Evolutionary conservation across 2,329 filamentous ascomycete species (phyloP).

Genomic region (Aspergillus nomiae): DNA sequence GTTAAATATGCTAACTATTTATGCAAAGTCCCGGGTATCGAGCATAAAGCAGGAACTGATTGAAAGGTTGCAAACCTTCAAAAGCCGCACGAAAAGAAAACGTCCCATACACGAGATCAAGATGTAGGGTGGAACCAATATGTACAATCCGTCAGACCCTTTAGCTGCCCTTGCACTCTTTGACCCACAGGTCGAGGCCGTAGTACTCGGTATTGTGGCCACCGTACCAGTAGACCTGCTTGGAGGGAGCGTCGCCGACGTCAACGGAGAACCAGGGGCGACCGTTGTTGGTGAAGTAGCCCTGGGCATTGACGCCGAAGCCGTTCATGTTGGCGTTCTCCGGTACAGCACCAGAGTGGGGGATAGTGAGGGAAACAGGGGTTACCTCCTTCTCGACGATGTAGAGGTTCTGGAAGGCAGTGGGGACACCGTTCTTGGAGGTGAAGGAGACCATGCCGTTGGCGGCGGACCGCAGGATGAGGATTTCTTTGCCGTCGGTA

Average conservation of each 20-base stretch:
- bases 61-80: not conserved
- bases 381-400: constrained; percentile 25
- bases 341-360: constrained; percentile 31
- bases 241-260: constrained; percentile 21
- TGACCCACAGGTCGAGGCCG: constrained; percentile 25
- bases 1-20: not conserved
- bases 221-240: constrained; percentile 31
- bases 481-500: constrained; percentile 23
- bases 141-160: not conserved
- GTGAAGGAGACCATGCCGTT: constrained; percentile 29
- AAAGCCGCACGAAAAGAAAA: no score
- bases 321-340: constrained; percentile 23
- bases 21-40: not conserved
- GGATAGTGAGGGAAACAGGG: constrained; percentile 26
- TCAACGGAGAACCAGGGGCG: constrained; percentile 30
- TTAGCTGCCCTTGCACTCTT: constrained; percentile 29
- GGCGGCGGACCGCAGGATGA: constrained; percentile 26
- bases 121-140: not conserved
- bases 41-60: not conserved
- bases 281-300: constrained; percentile 29
- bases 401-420: constrained; percentile 32
- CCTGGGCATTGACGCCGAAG: constrained; percentile 30
- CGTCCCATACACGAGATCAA: not conserved
- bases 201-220: constrained; percentile 25
- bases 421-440: constrained; percentile 23